Evolutionary conservation across 75 land plant species (phyloP).

Genomic region (Picea glauca): DNA sequence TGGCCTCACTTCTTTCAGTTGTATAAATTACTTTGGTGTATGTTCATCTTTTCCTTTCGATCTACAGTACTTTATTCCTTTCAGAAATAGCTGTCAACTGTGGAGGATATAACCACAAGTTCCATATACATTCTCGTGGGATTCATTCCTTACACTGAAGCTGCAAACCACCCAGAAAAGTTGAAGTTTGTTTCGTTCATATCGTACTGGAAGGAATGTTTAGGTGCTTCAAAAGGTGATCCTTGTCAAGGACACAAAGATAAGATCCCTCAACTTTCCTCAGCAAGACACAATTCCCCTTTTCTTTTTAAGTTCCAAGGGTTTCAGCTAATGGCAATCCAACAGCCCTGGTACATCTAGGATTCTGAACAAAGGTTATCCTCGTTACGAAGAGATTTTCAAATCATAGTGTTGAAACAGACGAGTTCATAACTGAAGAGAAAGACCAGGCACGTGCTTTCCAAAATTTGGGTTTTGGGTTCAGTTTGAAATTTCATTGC

Average conservation of each 20-base stretch:
- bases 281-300: not conserved
- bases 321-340: not conserved
- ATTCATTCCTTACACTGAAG: too few species aligned
- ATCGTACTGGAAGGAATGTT: not conserved
- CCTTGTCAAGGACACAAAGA: slow-evolving; percentile 7
- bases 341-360: not conserved
- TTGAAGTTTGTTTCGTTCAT: slow-evolving; percentile 3
- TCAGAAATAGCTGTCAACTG: too few species aligned
- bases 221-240: slow-evolving; percentile 2
- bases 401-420: not conserved
- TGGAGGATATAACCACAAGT: too few species aligned
- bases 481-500: not conserved
- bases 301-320: not conserved
- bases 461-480: not conserved
- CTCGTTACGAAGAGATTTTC: not conserved
- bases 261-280: slow-evolving; percentile 1
- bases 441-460: not conserved
- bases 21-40: too few species aligned
- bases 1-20: too few species aligned
- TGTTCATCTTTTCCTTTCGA: too few species aligned
- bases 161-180: not conserved
- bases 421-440: not conserved
- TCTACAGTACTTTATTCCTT: too few species aligned
- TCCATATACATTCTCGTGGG: too few species aligned
- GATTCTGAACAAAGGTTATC: too few species aligned